Conservation (phyloP, 148 eudicot species). For the Persicaria tinctoria region DNA sequence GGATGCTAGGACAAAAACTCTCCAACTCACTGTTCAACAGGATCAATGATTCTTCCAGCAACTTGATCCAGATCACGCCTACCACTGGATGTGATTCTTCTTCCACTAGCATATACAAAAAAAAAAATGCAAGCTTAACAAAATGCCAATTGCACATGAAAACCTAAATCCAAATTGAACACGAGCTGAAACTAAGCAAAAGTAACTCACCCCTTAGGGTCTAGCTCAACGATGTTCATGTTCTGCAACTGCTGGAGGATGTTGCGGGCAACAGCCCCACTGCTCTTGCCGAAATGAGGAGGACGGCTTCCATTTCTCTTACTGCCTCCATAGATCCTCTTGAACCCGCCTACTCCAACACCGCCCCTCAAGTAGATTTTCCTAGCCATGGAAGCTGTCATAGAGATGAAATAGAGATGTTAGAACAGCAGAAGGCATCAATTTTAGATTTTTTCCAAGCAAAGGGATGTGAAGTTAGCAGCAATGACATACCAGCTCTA, state of each 20-base stretch:
- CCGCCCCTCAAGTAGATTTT: slow-evolving; percentile 78
- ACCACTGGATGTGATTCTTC: slow-evolving; percentile 45
- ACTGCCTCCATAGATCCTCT: slow-evolving; percentile 76
- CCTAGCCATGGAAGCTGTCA: slow-evolving; percentile 77
- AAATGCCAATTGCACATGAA: too few species aligned
- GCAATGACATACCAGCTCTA: slow-evolving; percentile 38
- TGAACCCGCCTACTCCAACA: slow-evolving; percentile 70
- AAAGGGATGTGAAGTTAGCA: neutral
- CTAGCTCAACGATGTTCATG: slow-evolving; percentile 58
- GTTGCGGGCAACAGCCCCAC: slow-evolving; percentile 64
- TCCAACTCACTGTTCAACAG: neutral
- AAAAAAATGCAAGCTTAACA: too few species aligned
- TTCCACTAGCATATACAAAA: slow-evolving; percentile 24
- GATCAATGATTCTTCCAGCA: slow-evolving; percentile 30
- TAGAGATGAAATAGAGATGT: neutral
- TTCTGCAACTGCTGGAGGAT: slow-evolving; percentile 61
- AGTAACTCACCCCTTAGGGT: slow-evolving; percentile 54
- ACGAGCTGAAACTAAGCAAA: too few species aligned
- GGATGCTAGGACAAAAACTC: neutral
- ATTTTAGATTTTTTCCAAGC: neutral
- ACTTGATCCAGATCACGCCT: slow-evolving; percentile 52
- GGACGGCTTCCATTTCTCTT: slow-evolving; percentile 76
- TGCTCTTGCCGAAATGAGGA: slow-evolving; percentile 72
- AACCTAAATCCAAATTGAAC: too few species aligned
- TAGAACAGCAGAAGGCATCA: neutral